These are phyloP conservation scores for Furcasterigmium furcatum DNA, from an alignment of 2,329 filamentous ascomycete species.

Conservation along the genomic window DNA sequence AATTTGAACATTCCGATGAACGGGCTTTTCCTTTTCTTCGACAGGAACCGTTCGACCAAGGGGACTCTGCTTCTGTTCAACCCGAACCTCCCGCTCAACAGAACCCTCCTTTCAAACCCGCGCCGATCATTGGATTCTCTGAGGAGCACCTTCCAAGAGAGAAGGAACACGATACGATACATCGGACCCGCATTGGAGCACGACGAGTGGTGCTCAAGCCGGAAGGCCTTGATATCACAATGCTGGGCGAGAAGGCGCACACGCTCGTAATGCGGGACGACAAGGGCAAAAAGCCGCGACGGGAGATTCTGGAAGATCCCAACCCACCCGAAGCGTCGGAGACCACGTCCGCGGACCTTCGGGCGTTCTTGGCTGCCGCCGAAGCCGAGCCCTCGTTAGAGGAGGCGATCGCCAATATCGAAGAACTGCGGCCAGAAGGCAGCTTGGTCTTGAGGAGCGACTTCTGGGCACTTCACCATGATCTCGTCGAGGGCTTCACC, in stretches of 20 bases:
- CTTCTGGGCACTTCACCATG: constrained; percentile 35
- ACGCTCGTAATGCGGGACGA: constrained; percentile 44
- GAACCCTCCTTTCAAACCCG: no score
- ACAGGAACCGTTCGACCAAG: no score
- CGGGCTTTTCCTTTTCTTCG: no score
- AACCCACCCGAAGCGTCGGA: constrained; percentile 8
- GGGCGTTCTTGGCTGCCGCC: constrained; percentile 19
- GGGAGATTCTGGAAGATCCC: constrained; percentile 24
- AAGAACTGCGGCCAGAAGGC: constrained; percentile 43
- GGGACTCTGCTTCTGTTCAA: no score
- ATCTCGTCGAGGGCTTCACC: constrained; percentile 43
- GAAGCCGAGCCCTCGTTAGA: constrained; percentile 19
- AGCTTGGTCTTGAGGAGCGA: constrained; percentile 31
- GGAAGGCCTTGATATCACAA: constrained; percentile 20
- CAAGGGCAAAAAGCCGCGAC: constrained; percentile 4
- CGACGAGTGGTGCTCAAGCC: constrained; percentile 6
- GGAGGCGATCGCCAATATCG: constrained; percentile 41
- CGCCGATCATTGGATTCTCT: no score
- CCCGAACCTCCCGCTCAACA: no score
- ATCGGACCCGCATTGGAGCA: neutral
- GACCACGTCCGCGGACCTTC: neutral
- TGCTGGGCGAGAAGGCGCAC: constrained; percentile 35
- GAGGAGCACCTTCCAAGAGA: no score
- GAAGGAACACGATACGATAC: neutral
- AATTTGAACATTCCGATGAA: no score